phyloP scores from a whole-genome alignment of 768 basidiomycete species.

The Plicaturopsis crispa region DNA sequence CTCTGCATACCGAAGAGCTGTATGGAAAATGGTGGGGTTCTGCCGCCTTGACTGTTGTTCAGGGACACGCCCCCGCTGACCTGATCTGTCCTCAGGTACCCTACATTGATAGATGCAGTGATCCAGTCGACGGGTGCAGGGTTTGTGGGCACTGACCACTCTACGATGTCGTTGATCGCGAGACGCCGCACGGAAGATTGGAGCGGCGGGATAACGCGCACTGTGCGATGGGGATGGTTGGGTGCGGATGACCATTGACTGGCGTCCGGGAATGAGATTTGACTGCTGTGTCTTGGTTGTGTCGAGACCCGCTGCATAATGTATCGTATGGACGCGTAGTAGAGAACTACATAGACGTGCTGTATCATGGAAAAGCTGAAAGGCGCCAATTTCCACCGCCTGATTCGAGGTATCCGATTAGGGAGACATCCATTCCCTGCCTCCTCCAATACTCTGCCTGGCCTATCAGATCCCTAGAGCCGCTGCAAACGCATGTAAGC shows the following conservation, averaged over 20 bases:
- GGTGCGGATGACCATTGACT: slow-evolving; percentile 50
- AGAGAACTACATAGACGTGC: too few relatives aligned
- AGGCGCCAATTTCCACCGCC: too few relatives aligned
- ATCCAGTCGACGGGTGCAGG: slow-evolving; percentile 62
- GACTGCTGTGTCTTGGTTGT: too few relatives aligned
- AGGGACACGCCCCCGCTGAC: background rate
- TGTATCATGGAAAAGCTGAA: too few relatives aligned
- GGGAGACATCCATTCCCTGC: too few relatives aligned
- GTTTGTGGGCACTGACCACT: slow-evolving; percentile 65
- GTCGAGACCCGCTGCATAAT: too few relatives aligned
- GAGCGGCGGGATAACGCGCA: slow-evolving; percentile 44
- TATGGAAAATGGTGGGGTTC: slow-evolving; percentile 42
- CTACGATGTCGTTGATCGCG: slow-evolving; percentile 66
- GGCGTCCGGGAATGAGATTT: too few relatives aligned
- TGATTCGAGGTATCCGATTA: too few relatives aligned
- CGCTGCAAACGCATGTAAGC: too few relatives aligned
- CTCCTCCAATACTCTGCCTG: too few relatives aligned
- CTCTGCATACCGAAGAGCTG: slow-evolving; percentile 29
- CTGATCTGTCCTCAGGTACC: slow-evolving; percentile 40
- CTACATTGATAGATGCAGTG: slow-evolving; percentile 64
- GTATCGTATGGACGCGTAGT: too few relatives aligned
- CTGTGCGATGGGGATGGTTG: slow-evolving; percentile 51
- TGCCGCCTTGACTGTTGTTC: background rate
- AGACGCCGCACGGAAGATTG: slow-evolving; percentile 62
- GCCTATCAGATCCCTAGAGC: too few relatives aligned